Evolutionary conservation across 169 alveolate species (phyloP), one percentile per base, ranked within the genome.

Genomic region (Plasmodium billcollinsi): DNA sequence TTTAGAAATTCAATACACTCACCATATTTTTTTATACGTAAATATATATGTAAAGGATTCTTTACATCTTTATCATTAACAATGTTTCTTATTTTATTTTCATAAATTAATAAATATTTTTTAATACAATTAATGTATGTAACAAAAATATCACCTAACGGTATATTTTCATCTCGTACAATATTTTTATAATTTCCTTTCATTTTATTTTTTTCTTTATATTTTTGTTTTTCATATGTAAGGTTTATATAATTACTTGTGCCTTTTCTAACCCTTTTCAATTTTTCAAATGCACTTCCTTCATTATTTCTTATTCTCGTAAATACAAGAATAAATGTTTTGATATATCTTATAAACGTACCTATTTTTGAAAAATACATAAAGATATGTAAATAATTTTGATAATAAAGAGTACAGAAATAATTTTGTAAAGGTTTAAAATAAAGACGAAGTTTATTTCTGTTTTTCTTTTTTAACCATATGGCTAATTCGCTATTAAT

Each of bases 361-460:
- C 90, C 90, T 0, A 80, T 61, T 24, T 58, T 67, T 3, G 90
- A 54, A 59, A 80, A 67, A 12, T 67, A 80, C 15, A 67, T 15
- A 71, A 80, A 66, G 58, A 80, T 39, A 29, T 80, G 90, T 5
- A 80, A 20, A 47, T 80, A 80, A 26, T 67, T 80, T 61, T 80
- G 90, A 61, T 80, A 80, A 58, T 67, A 80, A 1, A 49, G 7
- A 7, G 90, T 54, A 21, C 73, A 66, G 58, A 80, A 80, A 14
- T 20, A 26, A 39, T 69, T 80, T 21, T 61, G 74, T 29, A 80
- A 80, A 56, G 90, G 90, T 1, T 52, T 47, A 66, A 80, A 80
- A 33, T 61, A 49, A 14, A 80, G 83, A 14, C 61, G 47, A 2
- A 80, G 21, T 24, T 12, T 5, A 24, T 56, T 21, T 26, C 33